Percentiles rank a stretch among this genome's conserved stretches.
Conservation (phyloP, 495 filamentous ascomycete species). For the Talaromyces thailandensis region DNA sequence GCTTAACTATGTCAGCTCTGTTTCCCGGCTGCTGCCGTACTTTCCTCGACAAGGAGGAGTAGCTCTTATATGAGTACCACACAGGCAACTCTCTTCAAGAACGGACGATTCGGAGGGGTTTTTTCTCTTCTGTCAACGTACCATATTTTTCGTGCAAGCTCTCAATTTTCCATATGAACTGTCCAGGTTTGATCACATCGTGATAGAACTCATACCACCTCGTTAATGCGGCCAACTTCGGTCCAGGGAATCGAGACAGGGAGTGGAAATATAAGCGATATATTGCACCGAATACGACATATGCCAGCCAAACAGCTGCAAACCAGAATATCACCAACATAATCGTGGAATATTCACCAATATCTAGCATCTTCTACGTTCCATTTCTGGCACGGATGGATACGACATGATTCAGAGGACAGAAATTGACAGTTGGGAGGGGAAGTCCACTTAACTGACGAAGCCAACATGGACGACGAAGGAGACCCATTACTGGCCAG, state of each 20-base stretch:
- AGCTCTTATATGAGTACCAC: not conserved
- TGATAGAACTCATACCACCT: conserved; percentile 12
- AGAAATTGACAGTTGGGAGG: not conserved
- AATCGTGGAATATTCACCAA: not conserved
- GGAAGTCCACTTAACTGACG: not conserved
- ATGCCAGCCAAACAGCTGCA: not conserved
- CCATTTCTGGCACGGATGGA: not conserved
- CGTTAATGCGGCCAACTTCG: conserved; percentile 24
- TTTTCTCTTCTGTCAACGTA: not conserved
- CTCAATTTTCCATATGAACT: conserved; percentile 25
- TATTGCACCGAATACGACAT: not conserved
- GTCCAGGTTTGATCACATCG: conserved; percentile 1
- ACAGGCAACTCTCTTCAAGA: not conserved
- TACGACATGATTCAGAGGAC: not conserved
- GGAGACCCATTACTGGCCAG: not conserved
- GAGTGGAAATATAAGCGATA: conserved; percentile 11
- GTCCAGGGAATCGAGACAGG: conserved; percentile 8
- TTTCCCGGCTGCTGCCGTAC: not conserved
- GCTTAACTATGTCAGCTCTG: not conserved
- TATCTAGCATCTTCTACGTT: not conserved
- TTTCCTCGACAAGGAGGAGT: not conserved
- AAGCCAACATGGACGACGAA: not conserved
- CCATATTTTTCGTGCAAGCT: conserved; percentile 31
- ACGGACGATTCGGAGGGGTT: no score
- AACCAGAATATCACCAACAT: not conserved